phyloP scores from a whole-genome alignment of 2,329 filamentous ascomycete species.

The Penicillium sp. region DNA sequence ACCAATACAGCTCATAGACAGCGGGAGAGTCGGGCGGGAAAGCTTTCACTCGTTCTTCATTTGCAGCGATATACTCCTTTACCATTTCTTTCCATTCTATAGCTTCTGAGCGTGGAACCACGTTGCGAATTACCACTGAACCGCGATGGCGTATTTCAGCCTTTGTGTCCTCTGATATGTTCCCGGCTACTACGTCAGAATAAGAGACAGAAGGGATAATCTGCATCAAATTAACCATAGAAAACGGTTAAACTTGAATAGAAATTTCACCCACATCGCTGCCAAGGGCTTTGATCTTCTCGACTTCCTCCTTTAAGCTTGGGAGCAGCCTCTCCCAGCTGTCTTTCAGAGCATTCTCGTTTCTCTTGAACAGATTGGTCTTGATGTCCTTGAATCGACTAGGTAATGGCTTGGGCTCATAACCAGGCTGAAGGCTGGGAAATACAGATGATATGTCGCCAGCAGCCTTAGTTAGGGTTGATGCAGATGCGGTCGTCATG shows the following conservation, averaged over 20 bases:
- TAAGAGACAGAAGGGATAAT: slow-evolving; percentile 43
- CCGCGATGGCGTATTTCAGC: slow-evolving; percentile 58
- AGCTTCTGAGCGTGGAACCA: slow-evolving; percentile 61
- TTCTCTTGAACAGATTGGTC: slow-evolving; percentile 32
- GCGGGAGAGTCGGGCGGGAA: slow-evolving; percentile 65
- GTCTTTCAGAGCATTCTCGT: slow-evolving; percentile 34
- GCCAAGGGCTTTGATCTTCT: slow-evolving; percentile 38
- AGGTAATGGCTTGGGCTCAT: slow-evolving; percentile 39
- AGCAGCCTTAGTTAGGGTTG: slow-evolving; percentile 37
- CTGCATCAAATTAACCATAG: slow-evolving; percentile 16
- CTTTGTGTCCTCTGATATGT: slow-evolving; percentile 29
- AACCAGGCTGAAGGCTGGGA: slow-evolving; percentile 41
- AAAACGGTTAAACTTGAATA: slow-evolving; percentile 11
- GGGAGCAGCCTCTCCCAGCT: slow-evolving; percentile 42
- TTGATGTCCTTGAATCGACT: slow-evolving; percentile 42
- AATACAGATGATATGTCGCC: slow-evolving; percentile 50
- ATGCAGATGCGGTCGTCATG: slow-evolving; percentile 28
- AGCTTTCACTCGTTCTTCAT: slow-evolving; percentile 51
- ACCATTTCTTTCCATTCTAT: slow-evolving; percentile 62
- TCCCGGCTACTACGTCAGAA: slow-evolving; percentile 35
- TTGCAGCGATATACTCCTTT: slow-evolving; percentile 62
- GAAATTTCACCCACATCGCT: slow-evolving; percentile 30
- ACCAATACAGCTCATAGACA: slow-evolving; percentile 49
- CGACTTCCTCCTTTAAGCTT: slow-evolving; percentile 37
- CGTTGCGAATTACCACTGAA: slow-evolving; percentile 61